A percentile compares a stretch with the other conserved stretches of the same genome.
Conservation (phyloP, 2,329 filamentous ascomycete genomes). For the Colletotrichum zoysiae region DNA sequence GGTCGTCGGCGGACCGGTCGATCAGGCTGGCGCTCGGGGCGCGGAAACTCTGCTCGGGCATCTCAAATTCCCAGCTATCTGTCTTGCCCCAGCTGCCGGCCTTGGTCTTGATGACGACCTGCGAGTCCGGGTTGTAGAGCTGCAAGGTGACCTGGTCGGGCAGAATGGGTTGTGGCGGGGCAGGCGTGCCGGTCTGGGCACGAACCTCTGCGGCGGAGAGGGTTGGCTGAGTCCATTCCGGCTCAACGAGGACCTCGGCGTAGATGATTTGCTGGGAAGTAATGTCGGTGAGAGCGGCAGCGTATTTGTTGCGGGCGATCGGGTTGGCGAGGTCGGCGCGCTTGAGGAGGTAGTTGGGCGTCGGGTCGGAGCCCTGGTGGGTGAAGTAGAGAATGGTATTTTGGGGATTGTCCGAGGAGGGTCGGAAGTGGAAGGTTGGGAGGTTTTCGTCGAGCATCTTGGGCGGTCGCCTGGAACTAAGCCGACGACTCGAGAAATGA, state of each 20-base stretch:
- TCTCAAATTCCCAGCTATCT: constrained; percentile 90
- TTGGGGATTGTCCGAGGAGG: constrained; percentile 64
- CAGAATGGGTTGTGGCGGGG: constrained; percentile 74
- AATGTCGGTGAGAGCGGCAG: constrained; percentile 85
- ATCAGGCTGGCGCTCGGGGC: constrained; percentile 82
- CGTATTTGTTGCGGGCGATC: constrained; percentile 84
- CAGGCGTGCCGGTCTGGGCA: constrained; percentile 72
- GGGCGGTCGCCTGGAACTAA: constrained; percentile 19
- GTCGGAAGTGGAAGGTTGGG: constrained; percentile 75
- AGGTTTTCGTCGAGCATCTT: constrained; percentile 93
- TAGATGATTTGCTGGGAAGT: constrained; percentile 85
- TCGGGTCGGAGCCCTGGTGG: constrained; percentile 83
- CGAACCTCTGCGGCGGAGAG: constrained; percentile 86
- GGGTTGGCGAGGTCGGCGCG: constrained; percentile 79
- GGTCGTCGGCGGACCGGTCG: constrained; percentile 73
- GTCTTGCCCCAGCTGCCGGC: constrained; percentile 84
- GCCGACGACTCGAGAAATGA: constrained; percentile 1
- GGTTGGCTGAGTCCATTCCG: constrained; percentile 86
- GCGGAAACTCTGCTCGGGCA: constrained; percentile 88
- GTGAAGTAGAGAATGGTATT: constrained; percentile 70
- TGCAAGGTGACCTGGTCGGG: constrained; percentile 86
- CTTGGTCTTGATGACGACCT: constrained; percentile 77
- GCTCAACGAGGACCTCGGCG: constrained; percentile 85
- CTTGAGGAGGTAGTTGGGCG: constrained; percentile 83
- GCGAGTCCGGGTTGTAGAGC: constrained; percentile 94